These are phyloP conservation scores for Ogataea chonburiensis DNA, from an alignment of 805 yeast genomes.

Conservation along the genomic window DNA sequence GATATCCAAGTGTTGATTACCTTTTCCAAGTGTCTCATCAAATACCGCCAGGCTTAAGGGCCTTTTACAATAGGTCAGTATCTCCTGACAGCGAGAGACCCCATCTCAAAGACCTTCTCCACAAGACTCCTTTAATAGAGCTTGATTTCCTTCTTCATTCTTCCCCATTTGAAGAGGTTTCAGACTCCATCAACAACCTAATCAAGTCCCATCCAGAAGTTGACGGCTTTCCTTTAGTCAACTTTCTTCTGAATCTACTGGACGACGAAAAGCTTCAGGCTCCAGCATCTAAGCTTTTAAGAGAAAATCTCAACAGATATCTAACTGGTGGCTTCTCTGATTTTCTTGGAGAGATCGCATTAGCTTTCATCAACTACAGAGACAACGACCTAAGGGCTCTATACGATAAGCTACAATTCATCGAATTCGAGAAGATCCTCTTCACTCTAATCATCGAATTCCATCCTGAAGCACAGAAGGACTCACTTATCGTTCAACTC, in stretches of 20 bases:
- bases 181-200: constrained; percentile 1
- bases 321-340: neutral
- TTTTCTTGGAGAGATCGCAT: neutral
- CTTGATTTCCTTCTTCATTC: constrained; percentile 3
- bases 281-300: neutral
- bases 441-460: constrained; percentile 29
- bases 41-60: constrained; percentile 27
- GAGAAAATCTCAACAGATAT: neutral
- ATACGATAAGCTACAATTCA: constrained; percentile 1
- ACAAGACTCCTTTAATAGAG: constrained; percentile 1
- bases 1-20: constrained; percentile 3
- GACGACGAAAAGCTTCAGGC: neutral
- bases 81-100: constrained; percentile 20
- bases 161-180: neutral
- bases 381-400: neutral
- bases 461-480: constrained; percentile 4
- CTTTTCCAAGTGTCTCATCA: constrained; percentile 21
- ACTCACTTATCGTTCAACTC: constrained; percentile 21
- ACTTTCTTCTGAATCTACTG: constrained; percentile 1
- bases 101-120: constrained; percentile 2
- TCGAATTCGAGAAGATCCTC: constrained; percentile 28
- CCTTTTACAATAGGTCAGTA: constrained; percentile 24
- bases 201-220: constrained; percentile 1
- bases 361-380: neutral
- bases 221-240: constrained; percentile 3